These are phyloP conservation scores for Sideroxylon spinosum DNA, from an alignment of 179 eudicot species.

Conservation along the genomic window DNA sequence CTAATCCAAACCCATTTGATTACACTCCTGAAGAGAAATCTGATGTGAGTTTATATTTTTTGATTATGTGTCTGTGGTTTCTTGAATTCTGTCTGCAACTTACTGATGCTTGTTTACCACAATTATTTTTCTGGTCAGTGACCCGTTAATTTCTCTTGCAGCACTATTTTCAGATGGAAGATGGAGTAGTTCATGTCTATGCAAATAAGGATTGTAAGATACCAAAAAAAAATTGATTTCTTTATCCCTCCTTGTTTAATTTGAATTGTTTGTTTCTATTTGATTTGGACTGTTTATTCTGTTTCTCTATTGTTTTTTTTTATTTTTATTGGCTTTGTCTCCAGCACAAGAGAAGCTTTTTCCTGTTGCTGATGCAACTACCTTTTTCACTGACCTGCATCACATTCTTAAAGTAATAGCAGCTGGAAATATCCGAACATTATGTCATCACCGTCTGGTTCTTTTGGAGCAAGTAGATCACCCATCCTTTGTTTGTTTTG, in stretches of 20 bases:
- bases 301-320: background rate
- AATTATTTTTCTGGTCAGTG: conserved; percentile 7
- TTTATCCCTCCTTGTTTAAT: background rate
- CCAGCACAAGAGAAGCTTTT: conserved; percentile 82
- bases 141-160: conserved; percentile 33
- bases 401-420: conserved; percentile 97
- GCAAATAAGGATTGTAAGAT: conserved; percentile 76
- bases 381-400: conserved; percentile 97
- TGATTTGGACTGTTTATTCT: background rate
- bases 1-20: conserved; percentile 74
- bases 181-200: conserved; percentile 95
- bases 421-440: conserved; percentile 88
- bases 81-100: background rate
- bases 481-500: background rate
- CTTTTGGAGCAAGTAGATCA: conserved; percentile 78
- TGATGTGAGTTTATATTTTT: conserved; percentile 50
- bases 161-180: conserved; percentile 98
- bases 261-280: conserved; percentile 11
- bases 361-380: conserved; percentile 96
- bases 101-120: conserved; percentile 1
- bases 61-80: background rate
- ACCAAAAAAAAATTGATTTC: conserved; percentile 1
- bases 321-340: conserved; percentile 9
- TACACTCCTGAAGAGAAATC: conserved; percentile 64
- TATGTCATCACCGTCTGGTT: conserved; percentile 82